Conservation (phyloP, 2,329 filamentous ascomycete species). For the Gnomoniopsis smithogilvyi region DNA sequence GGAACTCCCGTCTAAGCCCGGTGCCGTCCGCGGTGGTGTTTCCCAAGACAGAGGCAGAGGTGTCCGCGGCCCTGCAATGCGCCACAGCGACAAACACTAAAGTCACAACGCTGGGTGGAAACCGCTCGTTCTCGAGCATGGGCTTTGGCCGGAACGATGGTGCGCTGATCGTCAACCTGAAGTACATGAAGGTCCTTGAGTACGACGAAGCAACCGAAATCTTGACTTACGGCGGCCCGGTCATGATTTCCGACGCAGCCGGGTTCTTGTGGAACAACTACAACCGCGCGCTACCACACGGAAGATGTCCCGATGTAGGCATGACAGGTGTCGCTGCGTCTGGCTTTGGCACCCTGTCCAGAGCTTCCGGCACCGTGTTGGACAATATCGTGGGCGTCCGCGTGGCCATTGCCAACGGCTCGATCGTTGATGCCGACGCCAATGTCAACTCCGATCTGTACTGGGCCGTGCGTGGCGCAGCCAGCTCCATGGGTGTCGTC, state of each 20-base stretch:
- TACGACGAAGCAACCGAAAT: constrained; percentile 1
- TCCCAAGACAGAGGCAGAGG: constrained; percentile 2
- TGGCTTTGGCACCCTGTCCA: constrained; percentile 6
- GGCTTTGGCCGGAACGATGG: constrained; percentile 10
- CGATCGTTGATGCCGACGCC: constrained; percentile 2
- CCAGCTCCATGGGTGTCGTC: constrained; percentile 9
- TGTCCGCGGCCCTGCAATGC: background rate
- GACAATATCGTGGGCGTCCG: constrained; percentile 8
- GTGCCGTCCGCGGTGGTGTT: constrained; percentile 5
- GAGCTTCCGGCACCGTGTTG: constrained; percentile 1
- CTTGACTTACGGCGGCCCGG: constrained; percentile 5
- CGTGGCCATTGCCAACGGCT: constrained; percentile 3
- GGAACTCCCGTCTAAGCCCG: constrained; percentile 5
- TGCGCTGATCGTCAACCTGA: constrained; percentile 5
- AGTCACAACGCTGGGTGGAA: constrained; percentile 9
- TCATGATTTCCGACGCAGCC: constrained; percentile 8
- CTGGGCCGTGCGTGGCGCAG: constrained; percentile 3
- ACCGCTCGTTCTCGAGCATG: constrained; percentile 12
- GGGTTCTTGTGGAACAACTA: background rate
- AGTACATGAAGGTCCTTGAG: constrained; percentile 4
- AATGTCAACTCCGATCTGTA: constrained; percentile 3
- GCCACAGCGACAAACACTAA: background rate
- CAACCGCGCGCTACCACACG: constrained; percentile 5
- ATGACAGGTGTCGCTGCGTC: constrained; percentile 5
- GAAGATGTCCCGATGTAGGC: constrained; percentile 6